These are phyloP conservation scores for Coemansia sp. DNA, from an alignment of 192 early-diverging fungal species.

Conservation along the genomic window DNA sequence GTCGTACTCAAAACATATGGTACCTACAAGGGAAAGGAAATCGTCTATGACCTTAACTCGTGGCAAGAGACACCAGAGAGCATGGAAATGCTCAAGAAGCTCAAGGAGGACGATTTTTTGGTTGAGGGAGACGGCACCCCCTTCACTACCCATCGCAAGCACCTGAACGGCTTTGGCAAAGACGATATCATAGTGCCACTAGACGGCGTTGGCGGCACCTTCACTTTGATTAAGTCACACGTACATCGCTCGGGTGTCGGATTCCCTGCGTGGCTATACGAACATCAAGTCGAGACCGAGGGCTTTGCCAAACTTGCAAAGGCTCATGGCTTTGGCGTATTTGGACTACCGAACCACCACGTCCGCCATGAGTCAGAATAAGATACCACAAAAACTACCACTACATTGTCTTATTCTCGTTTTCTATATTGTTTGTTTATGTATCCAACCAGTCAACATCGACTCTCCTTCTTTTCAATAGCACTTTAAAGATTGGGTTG, in stretches of 20 bases:
- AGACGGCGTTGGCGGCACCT: slow-evolving; percentile 72
- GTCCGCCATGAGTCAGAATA: slow-evolving; percentile 61
- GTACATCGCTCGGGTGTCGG: slow-evolving; percentile 70
- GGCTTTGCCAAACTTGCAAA: slow-evolving; percentile 75
- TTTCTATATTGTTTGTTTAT: no score
- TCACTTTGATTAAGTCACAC: slow-evolving; percentile 65
- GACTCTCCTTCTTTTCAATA: no score
- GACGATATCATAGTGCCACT: slow-evolving; percentile 58
- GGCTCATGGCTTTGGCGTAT: slow-evolving; percentile 63
- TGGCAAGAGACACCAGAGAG: slow-evolving; percentile 62
- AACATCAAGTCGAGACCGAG: slow-evolving; percentile 75
- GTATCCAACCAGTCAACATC: no score
- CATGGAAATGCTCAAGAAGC: no score
- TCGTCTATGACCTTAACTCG: slow-evolving; percentile 70
- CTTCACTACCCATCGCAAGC: slow-evolving; percentile 44
- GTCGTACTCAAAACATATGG: slow-evolving; percentile 38
- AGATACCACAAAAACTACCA: neutral
- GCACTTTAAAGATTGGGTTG: no score
- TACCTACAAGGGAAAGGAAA: slow-evolving; percentile 56
- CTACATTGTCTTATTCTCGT: neutral
- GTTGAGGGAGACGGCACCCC: slow-evolving; percentile 42
- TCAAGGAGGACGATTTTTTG: slow-evolving; percentile 42
- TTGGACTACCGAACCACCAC: slow-evolving; percentile 65
- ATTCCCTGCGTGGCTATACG: slow-evolving; percentile 65
- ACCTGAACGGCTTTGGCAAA: slow-evolving; percentile 42